Evolutionary conservation across 1,139 yeast genomes (phyloP).

Genomic region (Kodamaea suecica): DNA sequence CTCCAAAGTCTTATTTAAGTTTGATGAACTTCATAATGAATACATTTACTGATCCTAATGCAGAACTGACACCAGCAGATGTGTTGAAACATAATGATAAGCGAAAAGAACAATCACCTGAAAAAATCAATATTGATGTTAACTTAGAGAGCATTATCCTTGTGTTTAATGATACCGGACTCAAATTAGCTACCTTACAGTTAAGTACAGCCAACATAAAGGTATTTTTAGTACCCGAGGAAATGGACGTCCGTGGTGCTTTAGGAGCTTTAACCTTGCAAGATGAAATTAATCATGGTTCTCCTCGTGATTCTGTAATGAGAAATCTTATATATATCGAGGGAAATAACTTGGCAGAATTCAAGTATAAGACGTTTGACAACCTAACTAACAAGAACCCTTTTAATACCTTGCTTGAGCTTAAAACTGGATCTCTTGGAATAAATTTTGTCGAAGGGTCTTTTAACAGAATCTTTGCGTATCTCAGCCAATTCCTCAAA

Average conservation of each 20-base stretch:
- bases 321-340: slow-evolving; percentile 75
- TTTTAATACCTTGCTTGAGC: slow-evolving; percentile 58
- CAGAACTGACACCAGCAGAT: slow-evolving; percentile 66
- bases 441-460: slow-evolving; percentile 82
- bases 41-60: slow-evolving; percentile 82
- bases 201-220: slow-evolving; percentile 71
- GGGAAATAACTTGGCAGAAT: slow-evolving; percentile 79
- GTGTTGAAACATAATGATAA: slow-evolving; percentile 62
- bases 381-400: slow-evolving; percentile 44
- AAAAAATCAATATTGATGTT: slow-evolving; percentile 66
- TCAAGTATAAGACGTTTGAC: slow-evolving; percentile 80
- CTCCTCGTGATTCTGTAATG: slow-evolving; percentile 55
- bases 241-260: slow-evolving; percentile 69
- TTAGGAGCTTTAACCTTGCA: slow-evolving; percentile 78
- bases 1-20: slow-evolving; percentile 76
- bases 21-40: slow-evolving; percentile 77
- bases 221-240: slow-evolving; percentile 70
- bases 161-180: slow-evolving; percentile 79
- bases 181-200: slow-evolving; percentile 74
- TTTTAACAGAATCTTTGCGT: slow-evolving; percentile 61
- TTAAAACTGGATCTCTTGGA: slow-evolving; percentile 72
- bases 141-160: slow-evolving; percentile 71
- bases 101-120: slow-evolving; percentile 58
- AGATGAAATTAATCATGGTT: slow-evolving; percentile 71
- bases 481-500: slow-evolving; percentile 68